A percentile compares a stretch with the other conserved stretches of the same genome.
phyloP scores from a whole-genome alignment of 2,329 filamentous ascomycete genomes.

The Exserohilum turcica region DNA sequence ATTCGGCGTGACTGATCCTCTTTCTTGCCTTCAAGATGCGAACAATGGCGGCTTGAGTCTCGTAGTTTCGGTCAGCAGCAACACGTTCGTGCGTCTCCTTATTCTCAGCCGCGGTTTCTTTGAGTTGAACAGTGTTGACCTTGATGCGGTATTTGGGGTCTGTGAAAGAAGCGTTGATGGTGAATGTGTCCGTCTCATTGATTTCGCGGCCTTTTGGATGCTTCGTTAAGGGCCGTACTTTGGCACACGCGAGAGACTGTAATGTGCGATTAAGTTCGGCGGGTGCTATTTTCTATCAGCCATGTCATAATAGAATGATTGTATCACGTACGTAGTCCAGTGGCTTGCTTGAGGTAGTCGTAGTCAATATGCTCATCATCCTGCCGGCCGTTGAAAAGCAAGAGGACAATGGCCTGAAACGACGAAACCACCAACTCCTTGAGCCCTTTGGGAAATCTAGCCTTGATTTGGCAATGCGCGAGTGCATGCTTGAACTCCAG shows the following conservation, averaged over 20 bases:
- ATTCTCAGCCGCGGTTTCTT: conserved; percentile 95
- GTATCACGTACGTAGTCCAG: conserved; percentile 66
- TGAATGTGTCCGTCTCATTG: conserved; percentile 77
- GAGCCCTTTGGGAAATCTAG: conserved; percentile 74
- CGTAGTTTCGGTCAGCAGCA: conserved; percentile 86
- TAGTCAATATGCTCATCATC: conserved; percentile 72
- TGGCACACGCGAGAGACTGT: conserved; percentile 92
- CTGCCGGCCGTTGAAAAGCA: conserved; percentile 81
- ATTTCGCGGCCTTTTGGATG: conserved; percentile 85
- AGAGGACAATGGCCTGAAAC: conserved; percentile 87
- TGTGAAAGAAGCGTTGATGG: conserved; percentile 75
- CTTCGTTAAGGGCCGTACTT: conserved; percentile 82
- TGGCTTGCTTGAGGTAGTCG: conserved; percentile 73
- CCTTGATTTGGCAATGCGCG: conserved; percentile 86
- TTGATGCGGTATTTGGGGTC: conserved; percentile 90
- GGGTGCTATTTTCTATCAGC: conserved; percentile 58
- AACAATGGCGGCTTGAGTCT: conserved; percentile 96
- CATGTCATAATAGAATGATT: background rate
- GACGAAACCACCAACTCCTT: conserved; percentile 92
- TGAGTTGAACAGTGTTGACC: conserved; percentile 98
- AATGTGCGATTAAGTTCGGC: conserved; percentile 85
- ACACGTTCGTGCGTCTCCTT: conserved; percentile 91
- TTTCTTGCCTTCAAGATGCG: conserved; percentile 96
- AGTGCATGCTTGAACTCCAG: conserved; percentile 91
- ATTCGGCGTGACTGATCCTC: conserved; percentile 80